Evolutionary conservation across 371 early-diverging fungal species (phyloP).

Genomic region (Apophysomyces variabilis): DNA sequence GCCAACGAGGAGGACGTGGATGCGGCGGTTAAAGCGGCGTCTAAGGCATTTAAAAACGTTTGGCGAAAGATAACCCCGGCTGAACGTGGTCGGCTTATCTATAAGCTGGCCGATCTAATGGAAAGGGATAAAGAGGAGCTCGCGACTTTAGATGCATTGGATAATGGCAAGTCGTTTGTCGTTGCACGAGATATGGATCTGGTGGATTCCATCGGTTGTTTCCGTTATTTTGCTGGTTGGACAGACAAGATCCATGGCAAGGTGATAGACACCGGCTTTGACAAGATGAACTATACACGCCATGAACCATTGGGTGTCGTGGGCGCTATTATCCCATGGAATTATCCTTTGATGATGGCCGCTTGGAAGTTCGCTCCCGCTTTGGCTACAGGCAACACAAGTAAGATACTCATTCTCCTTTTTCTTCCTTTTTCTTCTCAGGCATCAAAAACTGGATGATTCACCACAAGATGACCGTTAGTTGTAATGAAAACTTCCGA

Average conservation of each 20-base stretch:
- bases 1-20: conserved; percentile 77
- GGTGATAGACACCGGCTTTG: conserved; percentile 38
- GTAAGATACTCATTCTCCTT: conserved; percentile 31
- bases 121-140: conserved; percentile 72
- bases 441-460: not conserved
- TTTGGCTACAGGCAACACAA: conserved; percentile 71
- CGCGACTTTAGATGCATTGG: conserved; percentile 81
- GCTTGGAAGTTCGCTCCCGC: conserved; percentile 91
- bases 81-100: conserved; percentile 43
- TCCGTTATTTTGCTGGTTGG: conserved; percentile 82
- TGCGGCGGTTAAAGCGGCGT: conserved; percentile 76
- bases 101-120: conserved; percentile 76
- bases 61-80: conserved; percentile 70
- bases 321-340: conserved; percentile 73
- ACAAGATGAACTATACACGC: conserved; percentile 67
- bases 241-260: conserved; percentile 78
- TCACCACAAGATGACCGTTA: not conserved
- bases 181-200: conserved; percentile 71
- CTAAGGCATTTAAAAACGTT: conserved; percentile 65
- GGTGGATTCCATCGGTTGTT: conserved; percentile 66
- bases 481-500: conserved; percentile 62
- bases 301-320: conserved; percentile 83
- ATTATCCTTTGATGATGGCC: conserved; percentile 56
- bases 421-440: not conserved
- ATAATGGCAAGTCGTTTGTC: conserved; percentile 84